Percentiles rank a stretch among this genome's conserved stretches.
phyloP scores from a whole-genome alignment of 345 rosid species.

The Camelina laxa region DNA sequence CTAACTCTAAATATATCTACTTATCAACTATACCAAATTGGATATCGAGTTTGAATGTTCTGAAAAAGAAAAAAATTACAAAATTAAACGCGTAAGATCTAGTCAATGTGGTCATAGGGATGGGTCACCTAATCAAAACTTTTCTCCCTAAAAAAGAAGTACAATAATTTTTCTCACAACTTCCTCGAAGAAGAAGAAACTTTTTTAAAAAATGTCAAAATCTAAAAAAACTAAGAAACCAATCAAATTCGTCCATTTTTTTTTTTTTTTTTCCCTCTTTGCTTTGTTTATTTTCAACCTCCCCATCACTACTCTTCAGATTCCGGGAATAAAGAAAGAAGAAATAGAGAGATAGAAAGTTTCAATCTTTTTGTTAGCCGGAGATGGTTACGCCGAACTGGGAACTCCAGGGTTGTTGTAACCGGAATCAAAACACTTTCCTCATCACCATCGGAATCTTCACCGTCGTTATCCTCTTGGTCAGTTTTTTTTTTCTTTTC shows the following conservation, averaged over 20 bases:
- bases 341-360: background rate
- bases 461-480: conserved; percentile 85
- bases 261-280: conserved; percentile 1
- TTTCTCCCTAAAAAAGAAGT: background rate
- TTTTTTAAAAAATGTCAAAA: conserved; percentile 10
- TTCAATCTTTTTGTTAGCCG: conserved; percentile 24
- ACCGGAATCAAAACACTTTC: conserved; percentile 67
- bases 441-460: conserved; percentile 72
- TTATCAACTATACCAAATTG: too few species aligned
- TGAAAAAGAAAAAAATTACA: too few species aligned
- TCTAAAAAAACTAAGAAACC: conserved; percentile 31
- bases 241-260: conserved; percentile 36
- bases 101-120: conserved; percentile 36
- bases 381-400: conserved; percentile 62
- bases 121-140: conserved; percentile 23
- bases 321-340: conserved; percentile 9
- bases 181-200: conserved; percentile 31
- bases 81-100: conserved; percentile 30
- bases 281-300: background rate
- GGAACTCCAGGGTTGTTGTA: conserved; percentile 88
- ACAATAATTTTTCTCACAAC: background rate
- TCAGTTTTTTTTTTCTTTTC: conserved; percentile 43
- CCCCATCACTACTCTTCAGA: conserved; percentile 32
- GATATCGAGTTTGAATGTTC: too few species aligned
- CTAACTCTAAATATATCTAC: too few species aligned